Base-by-base conservation (phyloP, 2,329 filamentous ascomycete species). In the Aureobasidium pullulans region DNA sequence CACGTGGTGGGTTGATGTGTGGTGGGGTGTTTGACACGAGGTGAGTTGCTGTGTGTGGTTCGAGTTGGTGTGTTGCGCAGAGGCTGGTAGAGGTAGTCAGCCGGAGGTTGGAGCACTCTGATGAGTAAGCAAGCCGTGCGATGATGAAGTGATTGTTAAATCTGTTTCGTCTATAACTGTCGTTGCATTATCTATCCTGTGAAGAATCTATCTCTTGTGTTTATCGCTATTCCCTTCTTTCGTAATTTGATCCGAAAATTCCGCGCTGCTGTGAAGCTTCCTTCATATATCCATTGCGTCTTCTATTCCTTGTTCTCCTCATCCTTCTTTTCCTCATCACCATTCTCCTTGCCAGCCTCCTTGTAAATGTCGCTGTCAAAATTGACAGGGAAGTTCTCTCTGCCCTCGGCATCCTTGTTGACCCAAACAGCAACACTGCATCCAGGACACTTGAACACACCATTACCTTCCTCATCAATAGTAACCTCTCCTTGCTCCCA, bases 351-450 rank as follows among this genome's bases (percentile, higher is more conserved):
- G 9, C 29, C 57, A n/a, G 54, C 57, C 28, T 50, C 48, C 52
- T 60, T 61, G 46, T 63, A 63, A 34, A 63, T 63, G 19, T 63
- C 62, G 29, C 60, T 61, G 44, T 68, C 66, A 36, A 70, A 68
- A 7, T 69, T 61, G 11, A 68, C 62, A 13, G 68, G 68, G 60
- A 84, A 78, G 53, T 65, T 66, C 7, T 78, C 76, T 64, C 81
- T 77, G 0, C 81, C 81, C 53, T 80, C 73, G 0, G 83, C 84
- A 61, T 76, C 75, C 49, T 74, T 75, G 63, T 81, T 80, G 0
- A 84, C 83, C 83, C 83, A 88, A 13, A 88, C 79, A 44, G 80
- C 78, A 3, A 87, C 77, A 66, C 82, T 84, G 32, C 77, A 74
- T 6, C 75, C 75, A 8, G 74, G 73, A 47, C 81, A 82, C 1